These are phyloP conservation scores for Seiridium cupressi DNA, from an alignment of 2,329 filamentous ascomycete genomes.

Conservation along the genomic window DNA sequence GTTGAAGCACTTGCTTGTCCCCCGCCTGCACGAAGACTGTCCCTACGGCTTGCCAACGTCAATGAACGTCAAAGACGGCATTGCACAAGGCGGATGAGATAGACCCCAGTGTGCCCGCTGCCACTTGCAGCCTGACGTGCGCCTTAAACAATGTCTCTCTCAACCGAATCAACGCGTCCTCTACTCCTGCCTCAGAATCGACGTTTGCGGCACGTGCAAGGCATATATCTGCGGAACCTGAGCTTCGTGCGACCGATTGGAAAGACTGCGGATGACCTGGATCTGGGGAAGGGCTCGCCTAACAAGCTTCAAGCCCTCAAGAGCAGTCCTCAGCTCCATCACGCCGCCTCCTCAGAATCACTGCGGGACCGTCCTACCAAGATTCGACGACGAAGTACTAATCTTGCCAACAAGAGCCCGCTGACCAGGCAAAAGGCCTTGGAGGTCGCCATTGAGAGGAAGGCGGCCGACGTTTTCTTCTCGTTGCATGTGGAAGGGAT, in stretches of 20 bases:
- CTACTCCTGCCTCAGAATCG: slow-evolving; percentile 69
- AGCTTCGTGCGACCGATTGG: slow-evolving; percentile 58
- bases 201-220: slow-evolving; percentile 82
- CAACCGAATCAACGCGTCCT: slow-evolving; percentile 10
- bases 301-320: slow-evolving; percentile 61
- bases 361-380: slow-evolving; percentile 35
- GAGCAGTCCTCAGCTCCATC: slow-evolving; percentile 43
- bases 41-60: neutral
- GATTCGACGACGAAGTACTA: slow-evolving; percentile 47
- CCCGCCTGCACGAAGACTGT: neutral
- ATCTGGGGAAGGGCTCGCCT: slow-evolving; percentile 67
- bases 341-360: slow-evolving; percentile 55
- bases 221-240: slow-evolving; percentile 84
- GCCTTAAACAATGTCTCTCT: slow-evolving; percentile 8
- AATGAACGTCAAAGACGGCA: too few relatives aligned
- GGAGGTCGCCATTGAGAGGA: slow-evolving; percentile 67
- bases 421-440: slow-evolving; percentile 68
- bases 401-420: slow-evolving; percentile 44
- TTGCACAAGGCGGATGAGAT: neutral
- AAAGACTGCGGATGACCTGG: slow-evolving; percentile 77
- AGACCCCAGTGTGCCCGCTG: neutral
- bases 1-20: neutral
- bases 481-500: slow-evolving; percentile 69
- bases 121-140: neutral
- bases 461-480: slow-evolving; percentile 87